Conservation (phyloP, 2,329 filamentous ascomycete genomes). For the Capronia epimyces region DNA sequence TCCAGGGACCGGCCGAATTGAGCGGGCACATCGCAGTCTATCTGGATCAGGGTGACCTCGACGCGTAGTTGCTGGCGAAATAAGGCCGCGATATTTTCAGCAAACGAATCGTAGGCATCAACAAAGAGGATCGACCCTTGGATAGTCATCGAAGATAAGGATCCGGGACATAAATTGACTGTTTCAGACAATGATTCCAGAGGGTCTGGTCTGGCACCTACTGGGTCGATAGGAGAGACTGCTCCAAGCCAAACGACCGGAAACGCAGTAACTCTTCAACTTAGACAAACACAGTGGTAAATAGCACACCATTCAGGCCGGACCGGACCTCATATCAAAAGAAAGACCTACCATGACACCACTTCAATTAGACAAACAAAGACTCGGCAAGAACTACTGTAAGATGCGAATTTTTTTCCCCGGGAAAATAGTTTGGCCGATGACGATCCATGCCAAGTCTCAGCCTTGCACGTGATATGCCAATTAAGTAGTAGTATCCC, state of each 20-base stretch:
- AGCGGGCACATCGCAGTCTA: conserved; percentile 56
- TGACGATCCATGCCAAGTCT: not conserved
- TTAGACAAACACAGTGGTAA: not conserved
- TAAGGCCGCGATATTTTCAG: conserved; percentile 85
- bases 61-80: conserved; percentile 64
- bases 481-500: too few relatives aligned
- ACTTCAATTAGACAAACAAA: not conserved
- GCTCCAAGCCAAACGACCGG: not conserved
- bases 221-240: not conserved
- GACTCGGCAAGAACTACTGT: not conserved
- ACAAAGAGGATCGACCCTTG: conserved; percentile 63
- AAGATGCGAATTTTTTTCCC: not conserved
- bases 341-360: not conserved
- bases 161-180: not conserved
- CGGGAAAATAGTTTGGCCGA: not conserved
- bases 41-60: conserved; percentile 65
- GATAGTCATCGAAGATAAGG: conserved; percentile 5
- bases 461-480: conserved; percentile 8
- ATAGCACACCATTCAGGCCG: not conserved
- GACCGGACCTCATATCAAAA: not conserved
- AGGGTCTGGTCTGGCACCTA: not conserved
- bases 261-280: not conserved
- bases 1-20: conserved; percentile 28
- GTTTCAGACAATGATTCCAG: not conserved
- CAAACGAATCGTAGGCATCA: conserved; percentile 95